Conservation (phyloP, 2,329 filamentous ascomycete genomes). For the Alternaria triticimaculans region DNA sequence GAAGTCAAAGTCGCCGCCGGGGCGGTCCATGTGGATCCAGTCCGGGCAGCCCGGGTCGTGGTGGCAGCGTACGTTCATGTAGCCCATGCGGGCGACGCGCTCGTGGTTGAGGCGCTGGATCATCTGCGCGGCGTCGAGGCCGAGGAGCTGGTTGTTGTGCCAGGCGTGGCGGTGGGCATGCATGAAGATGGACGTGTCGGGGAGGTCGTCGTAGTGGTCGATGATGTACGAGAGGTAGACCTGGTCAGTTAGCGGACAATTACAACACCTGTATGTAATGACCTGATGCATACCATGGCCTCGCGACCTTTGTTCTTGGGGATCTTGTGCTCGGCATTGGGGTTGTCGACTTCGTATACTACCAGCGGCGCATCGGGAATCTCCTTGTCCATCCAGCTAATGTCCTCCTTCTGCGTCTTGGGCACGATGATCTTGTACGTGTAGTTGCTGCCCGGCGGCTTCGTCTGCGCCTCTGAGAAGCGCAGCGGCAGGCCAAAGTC, state of each 20-base stretch:
- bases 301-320: slow-evolving; percentile 68
- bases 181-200: slow-evolving; percentile 66
- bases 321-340: slow-evolving; percentile 56
- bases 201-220: slow-evolving; percentile 65
- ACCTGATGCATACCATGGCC: slow-evolving; percentile 54
- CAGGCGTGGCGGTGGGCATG: slow-evolving; percentile 62
- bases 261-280: not conserved
- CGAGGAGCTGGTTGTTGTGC: slow-evolving; percentile 65
- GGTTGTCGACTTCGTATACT: slow-evolving; percentile 62
- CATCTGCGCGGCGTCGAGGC: slow-evolving; percentile 58
- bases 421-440: slow-evolving; percentile 45
- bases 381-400: slow-evolving; percentile 46
- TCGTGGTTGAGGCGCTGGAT: slow-evolving; percentile 60
- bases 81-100: slow-evolving; percentile 61
- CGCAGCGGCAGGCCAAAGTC: slow-evolving; percentile 46
- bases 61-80: slow-evolving; percentile 66
- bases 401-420: slow-evolving; percentile 48
- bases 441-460: slow-evolving; percentile 46
- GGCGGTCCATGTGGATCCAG: slow-evolving; percentile 60
- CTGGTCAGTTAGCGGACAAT: slow-evolving; percentile 24
- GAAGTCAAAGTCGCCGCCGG: slow-evolving; percentile 49
- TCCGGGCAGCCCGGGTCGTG: slow-evolving; percentile 65
- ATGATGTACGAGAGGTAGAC: slow-evolving; percentile 68
- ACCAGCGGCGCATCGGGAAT: slow-evolving; percentile 47
- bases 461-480: slow-evolving; percentile 39